These are phyloP conservation scores for Naegleria lovaniensis DNA, from an alignment of 208 protist species.

Conservation along the genomic window DNA sequence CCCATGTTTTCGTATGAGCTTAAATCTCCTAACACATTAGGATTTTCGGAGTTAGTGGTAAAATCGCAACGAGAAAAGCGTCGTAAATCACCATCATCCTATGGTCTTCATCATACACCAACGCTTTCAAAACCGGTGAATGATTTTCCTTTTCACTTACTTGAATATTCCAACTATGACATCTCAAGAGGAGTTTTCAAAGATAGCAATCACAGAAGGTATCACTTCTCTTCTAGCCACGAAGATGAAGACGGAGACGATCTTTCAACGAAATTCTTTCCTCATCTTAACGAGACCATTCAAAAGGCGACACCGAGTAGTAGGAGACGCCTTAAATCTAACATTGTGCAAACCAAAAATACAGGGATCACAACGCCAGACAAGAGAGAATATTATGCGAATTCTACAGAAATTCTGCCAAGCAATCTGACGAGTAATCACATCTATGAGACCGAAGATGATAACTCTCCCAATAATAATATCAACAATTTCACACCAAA, in stretches of 20 bases:
- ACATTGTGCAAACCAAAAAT: neutral
- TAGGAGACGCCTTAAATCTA: neutral
- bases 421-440: neutral
- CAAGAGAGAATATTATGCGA: neutral
- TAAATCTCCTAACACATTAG: neutral
- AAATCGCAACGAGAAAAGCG: neutral
- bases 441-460: neutral
- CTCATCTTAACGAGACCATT: neutral
- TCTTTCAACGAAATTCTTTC: neutral
- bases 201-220: too few relatives aligned
- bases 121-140: neutral
- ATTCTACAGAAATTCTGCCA: neutral
- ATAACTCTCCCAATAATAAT: neutral
- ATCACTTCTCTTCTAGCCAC: neutral
- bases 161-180: neutral
- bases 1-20: neutral
- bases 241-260: neutral
- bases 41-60: neutral
- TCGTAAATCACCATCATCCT: neutral
- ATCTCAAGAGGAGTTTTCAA: neutral
- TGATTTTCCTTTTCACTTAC: neutral
- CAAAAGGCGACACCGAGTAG: neutral
- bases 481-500: too few relatives aligned
- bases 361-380: neutral
- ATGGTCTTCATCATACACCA: neutral